Evolutionary conservation across 306 rosid species (phyloP).

Genomic region (Pueraria montana): DNA sequence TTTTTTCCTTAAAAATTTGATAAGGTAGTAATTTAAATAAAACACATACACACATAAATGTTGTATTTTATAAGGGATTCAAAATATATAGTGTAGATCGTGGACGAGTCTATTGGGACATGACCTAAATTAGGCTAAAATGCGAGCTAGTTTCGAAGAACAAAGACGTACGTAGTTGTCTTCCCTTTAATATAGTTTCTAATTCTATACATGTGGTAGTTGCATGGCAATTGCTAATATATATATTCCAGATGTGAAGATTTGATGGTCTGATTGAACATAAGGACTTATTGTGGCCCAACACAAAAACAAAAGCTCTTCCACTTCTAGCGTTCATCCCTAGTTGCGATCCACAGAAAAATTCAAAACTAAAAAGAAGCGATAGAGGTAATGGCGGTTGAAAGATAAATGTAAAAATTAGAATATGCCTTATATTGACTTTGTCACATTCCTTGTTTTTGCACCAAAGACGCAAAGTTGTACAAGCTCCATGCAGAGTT

Average conservation of each 20-base stretch:
- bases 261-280: constrained; percentile 24
- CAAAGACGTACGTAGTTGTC: constrained; percentile 8
- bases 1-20: no score
- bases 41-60: not conserved
- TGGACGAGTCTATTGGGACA: not conserved
- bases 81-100: not conserved
- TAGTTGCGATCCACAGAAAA: not conserved
- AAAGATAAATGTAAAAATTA: constrained; percentile 24
- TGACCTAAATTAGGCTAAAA: constrained; percentile 16
- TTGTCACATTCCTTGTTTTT: constrained; percentile 39
- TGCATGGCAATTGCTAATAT: constrained; percentile 37
- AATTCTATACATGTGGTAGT: constrained; percentile 6
- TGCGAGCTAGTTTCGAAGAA: not conserved
- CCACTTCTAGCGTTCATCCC: constrained; percentile 35
- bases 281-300: constrained; percentile 36
- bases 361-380: not conserved
- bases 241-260: not conserved
- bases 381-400: not conserved
- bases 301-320: constrained; percentile 40
- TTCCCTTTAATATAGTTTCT: constrained; percentile 5
- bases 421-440: constrained; percentile 10
- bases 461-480: constrained; percentile 44
- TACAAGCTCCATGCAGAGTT: constrained; percentile 24
- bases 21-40: not conserved
- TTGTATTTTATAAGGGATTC: not conserved